Base-by-base conservation (phyloP, 805 yeast genomes). In the Scheffersomyces stipitis region DNA sequence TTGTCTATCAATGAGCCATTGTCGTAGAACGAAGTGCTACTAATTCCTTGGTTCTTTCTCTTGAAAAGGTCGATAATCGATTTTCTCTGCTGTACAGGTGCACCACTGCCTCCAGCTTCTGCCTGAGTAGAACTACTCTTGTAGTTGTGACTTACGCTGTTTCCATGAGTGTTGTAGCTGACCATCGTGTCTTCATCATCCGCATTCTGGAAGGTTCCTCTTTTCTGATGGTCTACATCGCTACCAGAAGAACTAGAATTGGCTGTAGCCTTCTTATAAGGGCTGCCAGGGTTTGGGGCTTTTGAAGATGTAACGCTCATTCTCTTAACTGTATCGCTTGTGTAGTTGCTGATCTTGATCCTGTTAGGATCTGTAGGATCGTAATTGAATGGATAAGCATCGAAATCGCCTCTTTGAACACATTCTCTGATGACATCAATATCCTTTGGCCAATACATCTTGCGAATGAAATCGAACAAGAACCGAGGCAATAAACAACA, bases 361-460 rank as follows among this genome's bases (percentile, higher is more conserved):
- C 85, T 71, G 42, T 80, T 63, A 20, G 90, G 47, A 35, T 70
- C 58, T 1, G 82, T 76, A 10, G 82, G 82, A 48, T 76, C 82
- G 48, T 69, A 76, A 14, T 73, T 76, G 1, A 43, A 51, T 0
- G 81, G 77, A 46, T 72, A 76, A 26, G 55, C 63, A 33, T 64
- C 67, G 51, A 67, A 83, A 36, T 65, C 74, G 5, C 87, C 86
- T 39, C 62, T 49, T 10, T 62, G 60, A 41, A 74, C 78, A 42
- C 73, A 60, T 48, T 84, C 93, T 37, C 93, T 69, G 33, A 86
- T 68, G 37, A 84, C 78, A 50, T 86, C 95, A 31, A 81, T 71
- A 52, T 85, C 93, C 26, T 62, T 54, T 2, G 95, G 95, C 34
- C 50, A 52, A 60, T 75, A 81, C 38, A 79, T 64, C 36, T 73